Conservation (phyloP, 371 early-diverging fungal genomes). For the Edhazardia aedis region DNA sequence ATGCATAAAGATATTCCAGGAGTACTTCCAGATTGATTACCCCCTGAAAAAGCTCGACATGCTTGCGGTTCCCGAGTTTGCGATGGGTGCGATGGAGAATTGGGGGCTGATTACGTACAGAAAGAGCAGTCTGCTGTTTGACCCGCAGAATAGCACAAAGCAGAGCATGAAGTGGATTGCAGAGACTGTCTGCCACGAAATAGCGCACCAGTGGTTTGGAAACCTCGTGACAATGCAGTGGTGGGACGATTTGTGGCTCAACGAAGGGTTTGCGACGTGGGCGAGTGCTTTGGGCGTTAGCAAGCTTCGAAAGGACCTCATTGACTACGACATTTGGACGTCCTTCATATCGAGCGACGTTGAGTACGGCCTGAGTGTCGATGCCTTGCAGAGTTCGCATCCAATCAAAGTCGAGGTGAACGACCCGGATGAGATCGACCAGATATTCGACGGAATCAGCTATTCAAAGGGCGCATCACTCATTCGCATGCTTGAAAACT, state of each 20-base stretch:
- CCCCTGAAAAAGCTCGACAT: constrained; percentile 67
- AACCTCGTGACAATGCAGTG: constrained; percentile 70
- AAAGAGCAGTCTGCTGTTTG: constrained; percentile 53
- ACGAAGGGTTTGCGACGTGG: constrained; percentile 85
- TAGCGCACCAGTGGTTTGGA: constrained; percentile 69
- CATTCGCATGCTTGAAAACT: constrained; percentile 64
- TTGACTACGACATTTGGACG: constrained; percentile 37
- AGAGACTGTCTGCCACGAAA: constrained; percentile 65
- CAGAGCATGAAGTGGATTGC: constrained; percentile 55
- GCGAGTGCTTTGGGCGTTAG: constrained; percentile 60
- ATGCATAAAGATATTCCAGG: constrained; percentile 56
- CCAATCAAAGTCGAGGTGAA: constrained; percentile 65
- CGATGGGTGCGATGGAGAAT: constrained; percentile 59
- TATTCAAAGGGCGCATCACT: constrained; percentile 75
- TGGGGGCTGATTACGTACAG: constrained; percentile 82
- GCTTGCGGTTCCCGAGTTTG: constrained; percentile 66
- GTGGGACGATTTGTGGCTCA: constrained; percentile 79
- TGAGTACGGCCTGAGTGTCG: constrained; percentile 53
- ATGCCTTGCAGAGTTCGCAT: constrained; percentile 61
- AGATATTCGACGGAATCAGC: constrained; percentile 56
- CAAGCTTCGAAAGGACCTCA: constrained; percentile 51
- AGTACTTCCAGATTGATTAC: constrained; percentile 59
- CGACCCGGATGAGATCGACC: constrained; percentile 55
- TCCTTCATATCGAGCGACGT: constrained; percentile 53
- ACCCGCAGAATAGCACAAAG: constrained; percentile 50